Conservation (phyloP, 225 moss, liverwort and hornwort genomes). For the Sphagnum contortum region DNA sequence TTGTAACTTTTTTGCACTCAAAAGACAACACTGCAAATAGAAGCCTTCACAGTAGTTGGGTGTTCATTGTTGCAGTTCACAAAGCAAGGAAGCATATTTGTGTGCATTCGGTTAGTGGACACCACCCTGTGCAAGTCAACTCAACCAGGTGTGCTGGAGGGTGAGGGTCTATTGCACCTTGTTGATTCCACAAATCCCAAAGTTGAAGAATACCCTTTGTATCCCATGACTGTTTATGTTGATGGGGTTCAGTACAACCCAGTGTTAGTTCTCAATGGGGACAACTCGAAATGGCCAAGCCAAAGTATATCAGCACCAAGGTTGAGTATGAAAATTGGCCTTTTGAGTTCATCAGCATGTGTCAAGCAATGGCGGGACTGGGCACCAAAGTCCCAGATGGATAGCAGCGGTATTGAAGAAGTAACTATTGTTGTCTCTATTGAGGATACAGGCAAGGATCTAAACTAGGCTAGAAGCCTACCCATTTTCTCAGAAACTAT, state of each 20-base stretch:
- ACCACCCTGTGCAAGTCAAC: slow-evolving; percentile 12
- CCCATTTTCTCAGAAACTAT: no score
- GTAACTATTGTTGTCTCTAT: slow-evolving; percentile 35
- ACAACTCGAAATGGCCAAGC: not conserved
- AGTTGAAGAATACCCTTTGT: no score
- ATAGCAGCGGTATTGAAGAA: not conserved
- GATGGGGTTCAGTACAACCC: no score
- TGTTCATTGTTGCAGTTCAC: slow-evolving; percentile 50
- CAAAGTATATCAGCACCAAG: slow-evolving; percentile 15
- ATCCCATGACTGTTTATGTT: no score
- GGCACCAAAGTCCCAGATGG: slow-evolving; percentile 8
- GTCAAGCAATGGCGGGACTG: slow-evolving; percentile 31
- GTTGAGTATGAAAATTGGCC: slow-evolving; percentile 38
- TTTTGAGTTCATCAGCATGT: slow-evolving; percentile 11
- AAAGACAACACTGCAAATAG: no score
- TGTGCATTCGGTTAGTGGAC: slow-evolving; percentile 55
- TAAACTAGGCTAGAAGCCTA: not conserved
- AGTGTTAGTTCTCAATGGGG: no score
- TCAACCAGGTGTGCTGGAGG: slow-evolving; percentile 1
- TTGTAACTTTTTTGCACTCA: no score
- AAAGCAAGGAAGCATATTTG: slow-evolving; percentile 69
- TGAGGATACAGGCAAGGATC: slow-evolving; percentile 34
- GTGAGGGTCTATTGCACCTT: no score
- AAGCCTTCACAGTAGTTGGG: no score
- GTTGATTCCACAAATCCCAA: no score